These are phyloP conservation scores for Zizania latifolia DNA, from an alignment of 176 grass and related monocot genomes.

Conservation along the genomic window DNA sequence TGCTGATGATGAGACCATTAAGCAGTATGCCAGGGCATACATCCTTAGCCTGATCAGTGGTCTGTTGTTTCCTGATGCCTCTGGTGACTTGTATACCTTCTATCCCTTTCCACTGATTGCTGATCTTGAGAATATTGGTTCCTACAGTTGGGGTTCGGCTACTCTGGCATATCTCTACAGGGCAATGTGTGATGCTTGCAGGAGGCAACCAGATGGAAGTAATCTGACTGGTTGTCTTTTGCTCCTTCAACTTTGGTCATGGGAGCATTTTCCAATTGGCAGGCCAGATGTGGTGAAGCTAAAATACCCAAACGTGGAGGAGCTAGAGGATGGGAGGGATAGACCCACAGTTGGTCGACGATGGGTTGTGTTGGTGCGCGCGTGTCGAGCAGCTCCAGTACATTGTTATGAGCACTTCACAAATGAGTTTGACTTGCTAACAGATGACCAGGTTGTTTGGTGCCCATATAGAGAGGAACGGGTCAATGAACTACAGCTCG, in stretches of 20 bases:
- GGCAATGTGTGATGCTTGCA: slow-evolving; percentile 40
- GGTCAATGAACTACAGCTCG: slow-evolving; percentile 28
- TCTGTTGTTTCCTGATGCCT: slow-evolving; percentile 37
- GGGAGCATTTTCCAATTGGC: slow-evolving; percentile 38
- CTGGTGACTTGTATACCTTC: slow-evolving; percentile 32
- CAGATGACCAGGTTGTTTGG: slow-evolving; percentile 39
- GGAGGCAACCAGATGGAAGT: slow-evolving; percentile 37
- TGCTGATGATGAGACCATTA: slow-evolving; percentile 26
- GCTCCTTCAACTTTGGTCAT: slow-evolving; percentile 42
- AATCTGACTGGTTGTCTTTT: slow-evolving; percentile 44
- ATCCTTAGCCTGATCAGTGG: slow-evolving; percentile 41
- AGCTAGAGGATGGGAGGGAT: slow-evolving; percentile 44
- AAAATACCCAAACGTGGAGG: slow-evolving; percentile 31
- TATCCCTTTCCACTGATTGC: slow-evolving; percentile 34
- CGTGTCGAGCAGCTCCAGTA: slow-evolving; percentile 34
- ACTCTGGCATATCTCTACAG: slow-evolving; percentile 46
- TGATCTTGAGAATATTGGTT: slow-evolving; percentile 40
- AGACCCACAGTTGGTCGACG: slow-evolving; percentile 35
- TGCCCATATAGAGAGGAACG: slow-evolving; percentile 29
- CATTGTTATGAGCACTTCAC: slow-evolving; percentile 47
- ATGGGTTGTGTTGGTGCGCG: slow-evolving; percentile 28
- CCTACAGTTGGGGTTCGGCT: slow-evolving; percentile 42
- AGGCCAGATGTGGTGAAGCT: slow-evolving; percentile 35
- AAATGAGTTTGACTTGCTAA: slow-evolving; percentile 41
- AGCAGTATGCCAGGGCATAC: slow-evolving; percentile 33